phyloP scores from a whole-genome alignment of 345 rosid genomes.

The Boechera divaricarpa region DNA sequence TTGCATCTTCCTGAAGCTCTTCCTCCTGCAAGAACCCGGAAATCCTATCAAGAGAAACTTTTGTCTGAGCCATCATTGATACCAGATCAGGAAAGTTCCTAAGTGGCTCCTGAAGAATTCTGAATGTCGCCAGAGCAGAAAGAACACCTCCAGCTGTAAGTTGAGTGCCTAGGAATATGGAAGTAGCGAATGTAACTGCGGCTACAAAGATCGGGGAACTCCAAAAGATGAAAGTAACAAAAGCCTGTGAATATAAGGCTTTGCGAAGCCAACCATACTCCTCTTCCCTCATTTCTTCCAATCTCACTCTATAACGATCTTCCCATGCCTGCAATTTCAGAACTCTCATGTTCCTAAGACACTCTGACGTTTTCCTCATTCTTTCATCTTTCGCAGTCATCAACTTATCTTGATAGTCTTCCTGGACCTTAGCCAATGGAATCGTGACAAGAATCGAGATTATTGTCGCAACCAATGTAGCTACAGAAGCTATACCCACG shows the following conservation, averaged over 20 bases:
- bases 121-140: conserved; percentile 97
- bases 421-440: conserved; percentile 90
- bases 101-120: conserved; percentile 98
- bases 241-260: conserved; percentile 98
- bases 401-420: conserved; percentile 92
- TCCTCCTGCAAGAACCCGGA: conserved; percentile 97
- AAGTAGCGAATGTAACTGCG: conserved; percentile 90
- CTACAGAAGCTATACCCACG: conserved; percentile 94
- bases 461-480: conserved; percentile 90
- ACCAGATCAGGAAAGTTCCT: conserved; percentile 98
- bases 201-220: conserved; percentile 99
- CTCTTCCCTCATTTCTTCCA: conserved; percentile 93
- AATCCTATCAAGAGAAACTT: conserved; percentile 97
- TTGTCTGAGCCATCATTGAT: conserved; percentile 99
- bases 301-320: conserved; percentile 73
- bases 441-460: conserved; percentile 82
- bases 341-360: conserved; percentile 98
- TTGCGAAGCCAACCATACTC: conserved; percentile 93
- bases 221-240: conserved; percentile 96
- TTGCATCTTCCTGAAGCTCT: conserved; percentile 95
- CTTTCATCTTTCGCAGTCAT: conserved; percentile 99
- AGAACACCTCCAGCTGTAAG: conserved; percentile 99
- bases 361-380: conserved; percentile 99
- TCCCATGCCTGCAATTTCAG: conserved; percentile 99
- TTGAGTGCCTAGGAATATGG: conserved; percentile 80